Conservation (phyloP, 352 stramenopile genomes). For the Globisporangium heterothallicum region DNA sequence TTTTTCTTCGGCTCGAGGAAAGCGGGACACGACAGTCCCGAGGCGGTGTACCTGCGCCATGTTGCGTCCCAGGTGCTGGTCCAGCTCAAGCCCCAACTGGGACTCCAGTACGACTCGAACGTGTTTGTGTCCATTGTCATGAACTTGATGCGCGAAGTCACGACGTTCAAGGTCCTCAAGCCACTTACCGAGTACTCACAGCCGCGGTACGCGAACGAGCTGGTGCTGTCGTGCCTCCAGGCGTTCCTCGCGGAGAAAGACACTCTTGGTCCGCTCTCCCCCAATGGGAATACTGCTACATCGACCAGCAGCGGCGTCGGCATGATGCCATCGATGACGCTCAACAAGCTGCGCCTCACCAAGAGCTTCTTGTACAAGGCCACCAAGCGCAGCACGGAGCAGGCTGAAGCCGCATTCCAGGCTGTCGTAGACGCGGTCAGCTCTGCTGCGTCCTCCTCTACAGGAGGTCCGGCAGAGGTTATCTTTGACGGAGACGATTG, state of each 20-base stretch:
- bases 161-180: conserved; percentile 61
- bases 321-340: conserved; percentile 28
- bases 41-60: conserved; percentile 62
- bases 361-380: conserved; percentile 68
- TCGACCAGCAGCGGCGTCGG: conserved; percentile 13
- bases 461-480: conserved; percentile 24
- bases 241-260: conserved; percentile 31
- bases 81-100: conserved; percentile 63
- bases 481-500: conserved; percentile 55
- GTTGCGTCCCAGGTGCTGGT: conserved; percentile 55
- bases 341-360: conserved; percentile 53
- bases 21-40: conserved; percentile 25
- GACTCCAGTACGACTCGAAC: conserved; percentile 39
- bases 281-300: conserved; percentile 8
- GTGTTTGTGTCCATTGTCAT: conserved; percentile 64
- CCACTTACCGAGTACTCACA: conserved; percentile 65
- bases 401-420: conserved; percentile 69
- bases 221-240: conserved; percentile 40
- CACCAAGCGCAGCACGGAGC: conserved; percentile 55
- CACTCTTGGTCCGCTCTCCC: conserved; percentile 7
- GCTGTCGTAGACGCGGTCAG: conserved; percentile 59
- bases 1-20: conserved; percentile 12
- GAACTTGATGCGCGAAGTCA: conserved; percentile 57
- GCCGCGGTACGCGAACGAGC: conserved; percentile 62
- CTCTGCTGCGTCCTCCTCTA: conserved; percentile 35